phyloP scores from a whole-genome alignment of 176 grass and related monocot species.

The Lolium multiflorum region DNA sequence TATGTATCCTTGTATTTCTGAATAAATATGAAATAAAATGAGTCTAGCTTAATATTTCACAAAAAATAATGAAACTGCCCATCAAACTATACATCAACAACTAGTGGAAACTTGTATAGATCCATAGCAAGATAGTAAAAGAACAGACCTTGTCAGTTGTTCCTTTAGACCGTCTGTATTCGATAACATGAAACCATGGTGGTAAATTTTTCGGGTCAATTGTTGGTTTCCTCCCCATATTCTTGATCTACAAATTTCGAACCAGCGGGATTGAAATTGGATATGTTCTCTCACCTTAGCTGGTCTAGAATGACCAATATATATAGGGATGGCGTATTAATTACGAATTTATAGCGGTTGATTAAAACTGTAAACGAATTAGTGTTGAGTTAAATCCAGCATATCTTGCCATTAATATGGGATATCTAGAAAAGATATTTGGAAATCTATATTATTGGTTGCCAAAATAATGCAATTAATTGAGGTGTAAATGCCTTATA shows the following conservation, averaged over 20 bases:
- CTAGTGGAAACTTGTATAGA: neutral
- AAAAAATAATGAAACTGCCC: neutral
- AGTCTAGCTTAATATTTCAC: neutral
- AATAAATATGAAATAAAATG: neutral
- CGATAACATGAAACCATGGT: neutral
- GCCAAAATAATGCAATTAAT: neutral
- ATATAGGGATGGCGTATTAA: neutral
- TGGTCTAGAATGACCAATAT: neutral
- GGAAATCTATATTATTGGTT: neutral
- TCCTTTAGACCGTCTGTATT: neutral
- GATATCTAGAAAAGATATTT: neutral
- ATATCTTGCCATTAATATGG: neutral
- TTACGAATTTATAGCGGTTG: neutral
- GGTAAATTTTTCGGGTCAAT: neutral
- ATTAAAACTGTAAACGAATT: neutral
- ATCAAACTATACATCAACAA: neutral
- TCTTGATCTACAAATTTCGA: neutral
- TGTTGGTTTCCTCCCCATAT: neutral
- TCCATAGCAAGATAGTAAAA: conserved; percentile 18
- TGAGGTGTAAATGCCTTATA: neutral
- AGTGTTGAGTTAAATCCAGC: neutral
- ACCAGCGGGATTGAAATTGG: neutral
- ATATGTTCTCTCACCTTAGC: neutral
- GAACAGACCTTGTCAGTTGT: neutral
- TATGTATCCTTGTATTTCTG: neutral